phyloP scores from a whole-genome alignment of 106 monocot species.

The Cymbidium sinense region DNA sequence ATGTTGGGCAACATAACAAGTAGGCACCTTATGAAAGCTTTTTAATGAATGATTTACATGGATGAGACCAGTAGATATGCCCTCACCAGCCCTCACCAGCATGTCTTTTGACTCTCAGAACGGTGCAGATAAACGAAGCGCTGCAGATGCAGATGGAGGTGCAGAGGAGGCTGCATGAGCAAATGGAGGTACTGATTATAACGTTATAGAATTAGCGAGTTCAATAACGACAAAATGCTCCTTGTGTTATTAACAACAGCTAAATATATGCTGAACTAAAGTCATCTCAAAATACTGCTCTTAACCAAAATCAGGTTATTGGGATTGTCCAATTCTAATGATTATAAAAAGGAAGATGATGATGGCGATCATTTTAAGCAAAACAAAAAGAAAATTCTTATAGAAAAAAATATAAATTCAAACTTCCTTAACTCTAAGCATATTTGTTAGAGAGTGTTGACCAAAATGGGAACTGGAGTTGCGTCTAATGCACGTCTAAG shows the following conservation, averaged over 20 bases:
- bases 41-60: not conserved
- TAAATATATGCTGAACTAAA: not conserved
- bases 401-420: not conserved
- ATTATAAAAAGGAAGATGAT: not conserved
- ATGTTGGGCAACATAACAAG: constrained; percentile 40
- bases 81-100: not conserved
- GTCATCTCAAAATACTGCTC: not conserved
- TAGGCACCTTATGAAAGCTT: constrained; percentile 22
- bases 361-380: not conserved
- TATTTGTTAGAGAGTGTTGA: too few species aligned
- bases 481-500: too few species aligned
- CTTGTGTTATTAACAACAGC: not conserved
- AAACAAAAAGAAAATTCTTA: too few species aligned
- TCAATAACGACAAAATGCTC: not conserved
- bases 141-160: constrained; percentile 91
- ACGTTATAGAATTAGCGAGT: not conserved
- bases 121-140: constrained; percentile 72
- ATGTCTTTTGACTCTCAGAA: constrained; percentile 27
- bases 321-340: not conserved
- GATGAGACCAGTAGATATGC: not conserved
- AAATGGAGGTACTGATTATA: constrained; percentile 50
- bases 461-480: too few species aligned
- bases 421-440: not conserved
- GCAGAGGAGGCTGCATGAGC: constrained; percentile 68
- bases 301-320: not conserved